These are phyloP conservation scores for Termitomyces sp. DNA, from an alignment of 768 basidiomycete genomes.

Conservation along the genomic window DNA sequence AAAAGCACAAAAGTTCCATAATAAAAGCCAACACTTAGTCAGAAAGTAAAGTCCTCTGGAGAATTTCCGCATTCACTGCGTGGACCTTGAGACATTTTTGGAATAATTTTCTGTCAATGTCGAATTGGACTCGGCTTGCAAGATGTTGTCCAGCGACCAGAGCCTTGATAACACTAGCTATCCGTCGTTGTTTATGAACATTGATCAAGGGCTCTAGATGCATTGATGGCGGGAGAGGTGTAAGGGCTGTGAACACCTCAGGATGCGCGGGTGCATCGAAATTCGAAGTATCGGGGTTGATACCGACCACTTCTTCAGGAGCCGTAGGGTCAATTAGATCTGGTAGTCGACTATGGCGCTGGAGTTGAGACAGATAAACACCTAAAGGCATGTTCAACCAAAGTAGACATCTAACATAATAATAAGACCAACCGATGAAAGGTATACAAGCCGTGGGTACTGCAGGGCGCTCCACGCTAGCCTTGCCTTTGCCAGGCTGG, in stretches of 20 bases:
- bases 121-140: constrained; percentile 64
- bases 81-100: constrained; percentile 68
- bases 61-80: constrained; percentile 50
- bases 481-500: constrained; percentile 30
- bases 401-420: background rate
- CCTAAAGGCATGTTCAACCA: constrained; percentile 32
- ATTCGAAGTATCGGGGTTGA: constrained; percentile 55
- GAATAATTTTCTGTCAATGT: constrained; percentile 70
- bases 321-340: constrained; percentile 82
- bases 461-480: constrained; percentile 29
- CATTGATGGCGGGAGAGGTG: constrained; percentile 69
- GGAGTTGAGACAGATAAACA: constrained; percentile 70
- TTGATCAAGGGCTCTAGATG: constrained; percentile 83
- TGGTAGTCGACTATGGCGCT: constrained; percentile 60
- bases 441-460: constrained; percentile 64
- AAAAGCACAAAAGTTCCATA: constrained; percentile 9
- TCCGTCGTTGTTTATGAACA: constrained; percentile 81
- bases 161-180: constrained; percentile 75
- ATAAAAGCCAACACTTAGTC: constrained; percentile 13
- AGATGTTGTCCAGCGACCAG: constrained; percentile 81
- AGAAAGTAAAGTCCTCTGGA: constrained; percentile 39
- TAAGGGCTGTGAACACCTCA: constrained; percentile 71
- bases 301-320: constrained; percentile 59
- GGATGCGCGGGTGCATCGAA: constrained; percentile 70
- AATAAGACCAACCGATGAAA: constrained; percentile 58